Conservation (phyloP, 2,329 filamentous ascomycete genomes). For the Amphichorda felina region DNA sequence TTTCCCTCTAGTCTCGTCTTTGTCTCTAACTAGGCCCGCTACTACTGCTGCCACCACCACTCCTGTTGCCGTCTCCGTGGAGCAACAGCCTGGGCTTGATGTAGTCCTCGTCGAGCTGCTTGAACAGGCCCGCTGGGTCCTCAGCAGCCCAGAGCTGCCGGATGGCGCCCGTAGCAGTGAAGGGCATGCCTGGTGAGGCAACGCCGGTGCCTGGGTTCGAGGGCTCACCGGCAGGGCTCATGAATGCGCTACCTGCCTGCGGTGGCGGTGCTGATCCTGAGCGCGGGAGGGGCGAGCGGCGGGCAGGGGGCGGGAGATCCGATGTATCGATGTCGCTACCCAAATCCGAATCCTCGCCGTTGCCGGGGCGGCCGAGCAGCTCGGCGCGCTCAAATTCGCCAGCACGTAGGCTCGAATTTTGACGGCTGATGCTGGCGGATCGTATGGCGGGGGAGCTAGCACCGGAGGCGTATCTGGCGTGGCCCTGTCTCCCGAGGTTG, state of each 20-base stretch:
- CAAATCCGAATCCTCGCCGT: constrained; percentile 43
- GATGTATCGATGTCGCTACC: constrained; percentile 55
- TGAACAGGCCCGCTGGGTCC: constrained; percentile 82
- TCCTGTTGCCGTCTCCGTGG: constrained; percentile 43
- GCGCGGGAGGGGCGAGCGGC: constrained; percentile 23
- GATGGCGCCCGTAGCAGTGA: constrained; percentile 68
- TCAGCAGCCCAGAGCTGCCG: constrained; percentile 73
- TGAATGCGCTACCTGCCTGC: constrained; percentile 13
- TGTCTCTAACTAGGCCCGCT: no score
- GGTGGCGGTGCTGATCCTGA: constrained; percentile 11
- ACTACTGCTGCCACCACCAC: constrained; percentile 1
- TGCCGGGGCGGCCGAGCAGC: constrained; percentile 33
- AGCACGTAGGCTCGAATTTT: constrained; percentile 29
- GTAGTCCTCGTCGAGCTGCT: constrained; percentile 88
- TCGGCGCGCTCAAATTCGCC: constrained; percentile 45
- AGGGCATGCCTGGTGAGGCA: constrained; percentile 17
- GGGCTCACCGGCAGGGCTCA: constrained; percentile 15
- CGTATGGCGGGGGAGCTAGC: constrained; percentile 33
- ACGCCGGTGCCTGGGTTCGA: constrained; percentile 7
- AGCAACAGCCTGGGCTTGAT: constrained; percentile 86
- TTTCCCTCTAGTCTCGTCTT: no score
- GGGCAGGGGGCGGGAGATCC: constrained; percentile 51
- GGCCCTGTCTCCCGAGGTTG: constrained; percentile 27
- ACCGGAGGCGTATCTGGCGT: constrained; percentile 40
- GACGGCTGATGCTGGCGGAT: constrained; percentile 35